Conservation (phyloP, 192 early-diverging fungal species). For the Obelidium mucronatum region DNA sequence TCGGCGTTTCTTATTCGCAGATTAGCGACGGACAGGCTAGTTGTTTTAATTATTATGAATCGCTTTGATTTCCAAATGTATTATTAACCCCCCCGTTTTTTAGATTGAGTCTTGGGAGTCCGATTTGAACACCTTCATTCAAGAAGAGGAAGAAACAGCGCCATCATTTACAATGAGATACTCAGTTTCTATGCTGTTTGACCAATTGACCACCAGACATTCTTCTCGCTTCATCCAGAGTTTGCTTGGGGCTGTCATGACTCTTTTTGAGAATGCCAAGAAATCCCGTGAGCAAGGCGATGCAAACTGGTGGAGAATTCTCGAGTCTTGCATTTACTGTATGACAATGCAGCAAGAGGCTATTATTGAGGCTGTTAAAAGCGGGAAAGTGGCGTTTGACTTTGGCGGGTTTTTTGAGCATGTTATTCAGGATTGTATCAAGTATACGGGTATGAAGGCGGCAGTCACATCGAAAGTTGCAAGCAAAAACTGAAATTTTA, state of each 20-base stretch:
- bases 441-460: slow-evolving; percentile 56
- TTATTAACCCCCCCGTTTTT: neutral
- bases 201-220: slow-evolving; percentile 23
- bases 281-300: neutral
- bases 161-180: slow-evolving; percentile 29
- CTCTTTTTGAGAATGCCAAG: neutral
- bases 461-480: neutral
- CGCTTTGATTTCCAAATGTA: neutral
- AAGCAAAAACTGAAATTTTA: neutral
- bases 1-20: slow-evolving; percentile 7
- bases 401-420: slow-evolving; percentile 81
- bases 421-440: slow-evolving; percentile 78
- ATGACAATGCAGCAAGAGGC: slow-evolving; percentile 4
- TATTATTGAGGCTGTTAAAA: slow-evolving; percentile 11
- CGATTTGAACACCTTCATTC: slow-evolving; percentile 16
- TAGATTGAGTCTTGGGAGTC: slow-evolving; percentile 32
- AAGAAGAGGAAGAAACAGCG: slow-evolving; percentile 31
- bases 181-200: slow-evolving; percentile 26
- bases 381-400: slow-evolving; percentile 59
- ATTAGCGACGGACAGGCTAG: slow-evolving; percentile 22
- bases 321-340: slow-evolving; percentile 31
- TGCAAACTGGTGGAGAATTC: slow-evolving; percentile 25
- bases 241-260: slow-evolving; percentile 3
- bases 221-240: neutral
- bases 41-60: too few relatives aligned